Evolutionary conservation across 371 early-diverging fungal genomes (phyloP), one percentile per base, ranked within the genome.

Genomic region (Saksenaea oblongispora): DNA sequence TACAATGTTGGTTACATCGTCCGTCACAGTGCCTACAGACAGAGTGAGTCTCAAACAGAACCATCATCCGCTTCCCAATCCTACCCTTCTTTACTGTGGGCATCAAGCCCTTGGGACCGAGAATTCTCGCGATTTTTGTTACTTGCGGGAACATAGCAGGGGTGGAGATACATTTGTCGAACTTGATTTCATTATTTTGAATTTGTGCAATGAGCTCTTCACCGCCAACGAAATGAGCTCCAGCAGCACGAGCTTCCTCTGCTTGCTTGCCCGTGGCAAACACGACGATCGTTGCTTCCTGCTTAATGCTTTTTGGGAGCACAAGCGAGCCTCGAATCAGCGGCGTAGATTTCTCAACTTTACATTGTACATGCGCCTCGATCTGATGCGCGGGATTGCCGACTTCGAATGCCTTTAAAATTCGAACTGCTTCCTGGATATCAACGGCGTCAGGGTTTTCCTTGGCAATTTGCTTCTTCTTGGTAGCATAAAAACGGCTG

Each of bases 51-150:
- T 59, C 26, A 41, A 56, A 5, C 17, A 13, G 56, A 55, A 35
- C 18, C 8, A 65, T 44, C 53, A 7, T 27, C 14, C 28, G 41
- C 36, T 0, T n/a, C 26, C 5, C n/a, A 22, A 34, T 13, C 36
- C 59, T 75, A 86, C 92, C 95, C 75, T 93, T 93, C 62, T 95
- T 93, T 15, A 92, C 89, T 31, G 93, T 95, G 13, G 98, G 98
- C 98, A 98, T 97, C 61, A 98, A 81, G 18, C 95, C 95, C 74
- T 92, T 94, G 27, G 98, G 97, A 66, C 98, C 98, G 67, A 98
- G 75, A 26, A 93, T 73, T 60, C 92, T 87, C n/a, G 97, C 98
- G 70, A 98, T 91, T 71, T 91, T 92, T 31, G 94, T 86, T 27
- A 96, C 95, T 41, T 84, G 74, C 27, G 95, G 93, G 71, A 93